Conservation (phyloP, 768 basidiomycete species). For the Boletus pseudo-olivaceus region DNA sequence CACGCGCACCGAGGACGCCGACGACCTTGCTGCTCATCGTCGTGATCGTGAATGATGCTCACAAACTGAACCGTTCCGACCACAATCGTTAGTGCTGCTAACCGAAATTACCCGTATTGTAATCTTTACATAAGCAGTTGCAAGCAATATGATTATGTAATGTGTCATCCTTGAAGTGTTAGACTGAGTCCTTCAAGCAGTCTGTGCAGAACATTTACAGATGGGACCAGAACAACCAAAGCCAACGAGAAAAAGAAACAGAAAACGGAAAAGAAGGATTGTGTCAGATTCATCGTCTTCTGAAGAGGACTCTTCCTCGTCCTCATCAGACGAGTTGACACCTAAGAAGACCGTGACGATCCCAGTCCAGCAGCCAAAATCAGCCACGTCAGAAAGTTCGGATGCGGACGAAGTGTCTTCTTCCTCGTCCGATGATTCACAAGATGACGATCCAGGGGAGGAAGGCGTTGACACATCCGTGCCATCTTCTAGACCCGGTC, state of each 20-base stretch:
- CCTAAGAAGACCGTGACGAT: slow-evolving; percentile 7
- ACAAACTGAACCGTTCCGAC: background rate
- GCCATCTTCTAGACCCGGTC: background rate
- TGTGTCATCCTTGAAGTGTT: background rate
- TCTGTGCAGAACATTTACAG: background rate
- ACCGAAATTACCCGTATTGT: background rate
- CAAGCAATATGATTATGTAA: background rate
- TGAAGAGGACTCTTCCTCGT: slow-evolving; percentile 26
- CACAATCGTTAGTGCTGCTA: background rate
- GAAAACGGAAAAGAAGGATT: slow-evolving; percentile 54
- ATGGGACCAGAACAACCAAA: slow-evolving; percentile 32
- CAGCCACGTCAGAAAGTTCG: background rate
- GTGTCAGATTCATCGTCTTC: slow-evolving; percentile 43
- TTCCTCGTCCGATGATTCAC: slow-evolving; percentile 18
- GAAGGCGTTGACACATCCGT: background rate
- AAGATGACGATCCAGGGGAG: slow-evolving; percentile 2
- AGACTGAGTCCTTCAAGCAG: background rate
- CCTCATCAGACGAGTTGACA: slow-evolving; percentile 17
- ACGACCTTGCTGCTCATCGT: slow-evolving; percentile 27
- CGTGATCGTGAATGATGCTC: background rate
- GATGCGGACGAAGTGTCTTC: slow-evolving; percentile 9
- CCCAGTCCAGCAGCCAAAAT: slow-evolving; percentile 3
- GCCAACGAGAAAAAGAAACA: slow-evolving; percentile 42
- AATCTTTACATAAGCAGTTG: background rate
- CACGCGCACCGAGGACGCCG: slow-evolving; percentile 31